A percentile compares a stretch with the other conserved stretches of the same genome.
phyloP scores from a whole-genome alignment of 352 stramenopile species.

The Pythium utonaiense region DNA sequence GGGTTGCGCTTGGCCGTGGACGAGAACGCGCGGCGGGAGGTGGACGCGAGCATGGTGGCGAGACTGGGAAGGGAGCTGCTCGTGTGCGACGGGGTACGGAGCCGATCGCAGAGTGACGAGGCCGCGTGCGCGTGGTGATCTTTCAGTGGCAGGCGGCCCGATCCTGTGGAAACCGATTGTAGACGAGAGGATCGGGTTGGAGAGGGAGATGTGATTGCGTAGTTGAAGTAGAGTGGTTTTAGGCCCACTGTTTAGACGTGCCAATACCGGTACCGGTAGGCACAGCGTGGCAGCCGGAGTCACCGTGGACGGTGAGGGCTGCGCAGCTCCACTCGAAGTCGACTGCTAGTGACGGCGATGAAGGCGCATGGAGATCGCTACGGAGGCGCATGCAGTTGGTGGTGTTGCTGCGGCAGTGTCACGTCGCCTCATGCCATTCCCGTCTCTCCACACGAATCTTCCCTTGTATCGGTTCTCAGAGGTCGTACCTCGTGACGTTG shows the following conservation, averaged over 20 bases:
- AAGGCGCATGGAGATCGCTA: too few species aligned
- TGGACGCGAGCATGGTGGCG: background rate
- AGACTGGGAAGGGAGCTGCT: background rate
- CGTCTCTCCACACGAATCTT: too few species aligned
- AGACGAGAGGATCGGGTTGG: conserved; percentile 19
- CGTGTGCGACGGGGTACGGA: background rate
- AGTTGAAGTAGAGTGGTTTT: conserved; percentile 20
- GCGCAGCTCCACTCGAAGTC: too few species aligned
- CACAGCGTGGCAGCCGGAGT: too few species aligned
- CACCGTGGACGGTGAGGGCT: too few species aligned
- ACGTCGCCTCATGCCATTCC: too few species aligned
- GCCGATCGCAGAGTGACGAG: background rate
- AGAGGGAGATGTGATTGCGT: conserved; percentile 7
- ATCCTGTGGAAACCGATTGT: conserved; percentile 17
- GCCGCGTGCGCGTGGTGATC: background rate
- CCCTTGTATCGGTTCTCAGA: background rate
- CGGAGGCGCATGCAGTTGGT: too few species aligned
- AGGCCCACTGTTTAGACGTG: background rate
- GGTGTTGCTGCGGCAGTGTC: too few species aligned
- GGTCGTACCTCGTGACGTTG: too few species aligned
- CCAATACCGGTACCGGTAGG: too few species aligned
- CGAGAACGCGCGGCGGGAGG: conserved; percentile 15
- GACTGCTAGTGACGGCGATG: too few species aligned
- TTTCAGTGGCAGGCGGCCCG: background rate
- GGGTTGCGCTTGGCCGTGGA: conserved; percentile 50